Conservation (phyloP, 73 alveolate genomes). For the Tetrahymena thermophila region DNA sequence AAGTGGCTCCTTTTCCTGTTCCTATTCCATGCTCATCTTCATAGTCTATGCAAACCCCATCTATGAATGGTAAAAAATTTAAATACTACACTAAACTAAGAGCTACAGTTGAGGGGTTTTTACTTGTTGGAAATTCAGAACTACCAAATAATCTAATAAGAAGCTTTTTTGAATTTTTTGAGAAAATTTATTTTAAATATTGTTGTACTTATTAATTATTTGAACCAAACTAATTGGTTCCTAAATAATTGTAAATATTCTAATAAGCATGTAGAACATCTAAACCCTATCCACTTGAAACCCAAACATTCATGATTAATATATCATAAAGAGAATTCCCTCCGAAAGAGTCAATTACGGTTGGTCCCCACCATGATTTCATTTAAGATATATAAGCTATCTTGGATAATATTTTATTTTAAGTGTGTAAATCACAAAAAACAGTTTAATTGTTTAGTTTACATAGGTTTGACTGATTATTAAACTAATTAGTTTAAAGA, state of each 20-base stretch:
- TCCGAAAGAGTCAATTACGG: background rate
- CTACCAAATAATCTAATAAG: background rate
- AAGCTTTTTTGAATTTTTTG: background rate
- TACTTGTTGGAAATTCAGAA: background rate
- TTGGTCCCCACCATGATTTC: background rate
- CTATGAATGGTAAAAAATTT: background rate
- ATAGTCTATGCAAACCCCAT: background rate
- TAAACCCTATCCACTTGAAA: background rate
- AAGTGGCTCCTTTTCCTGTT: background rate
- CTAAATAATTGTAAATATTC: background rate
- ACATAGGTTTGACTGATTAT: too few species aligned
- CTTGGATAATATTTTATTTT: background rate
- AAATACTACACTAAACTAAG: background rate
- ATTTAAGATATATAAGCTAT: background rate
- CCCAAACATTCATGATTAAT: background rate
- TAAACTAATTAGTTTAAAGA: too few species aligned
- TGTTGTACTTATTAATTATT: background rate
- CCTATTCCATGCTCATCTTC: background rate
- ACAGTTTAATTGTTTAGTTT: too few species aligned
- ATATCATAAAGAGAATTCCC: background rate
- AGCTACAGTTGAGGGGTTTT: background rate
- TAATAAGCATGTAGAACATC: background rate
- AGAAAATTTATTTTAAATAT: background rate
- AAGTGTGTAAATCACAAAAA: background rate
- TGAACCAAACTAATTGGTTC: background rate